Evolutionary conservation across 2,329 filamentous ascomycete species (phyloP).

Genomic region (Phaeoacremonium minimum): DNA sequence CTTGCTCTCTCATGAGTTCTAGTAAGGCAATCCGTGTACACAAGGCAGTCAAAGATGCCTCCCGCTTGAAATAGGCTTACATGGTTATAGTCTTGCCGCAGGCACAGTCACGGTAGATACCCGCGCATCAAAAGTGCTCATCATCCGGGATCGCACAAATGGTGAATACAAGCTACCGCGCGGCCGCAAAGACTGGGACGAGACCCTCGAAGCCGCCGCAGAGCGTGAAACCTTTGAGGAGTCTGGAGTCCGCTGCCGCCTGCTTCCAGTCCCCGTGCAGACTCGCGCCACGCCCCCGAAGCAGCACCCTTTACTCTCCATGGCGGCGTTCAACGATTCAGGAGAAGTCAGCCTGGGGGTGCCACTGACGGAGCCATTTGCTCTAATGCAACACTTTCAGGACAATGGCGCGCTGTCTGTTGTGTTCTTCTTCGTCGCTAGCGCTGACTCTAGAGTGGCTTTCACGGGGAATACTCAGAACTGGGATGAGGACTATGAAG

Average conservation of each 20-base stretch:
- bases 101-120: conserved; percentile 11
- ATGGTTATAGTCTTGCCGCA: conserved; percentile 8
- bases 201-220: conserved; percentile 8
- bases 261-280: conserved; percentile 8
- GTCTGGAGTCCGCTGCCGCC: conserved; percentile 5
- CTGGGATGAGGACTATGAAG: conserved; percentile 9
- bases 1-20: too few species aligned
- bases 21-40: too few species aligned
- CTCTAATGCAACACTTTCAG: conserved; percentile 11
- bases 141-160: conserved; percentile 4
- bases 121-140: conserved; percentile 5
- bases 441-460: conserved; percentile 5
- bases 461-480: conserved; percentile 3
- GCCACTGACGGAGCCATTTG: conserved; percentile 9
- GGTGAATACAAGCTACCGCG: conserved; percentile 10
- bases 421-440: conserved; percentile 10
- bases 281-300: conserved; percentile 8
- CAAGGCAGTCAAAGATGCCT: too few species aligned
- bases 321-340: conserved; percentile 1
- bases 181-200: conserved; percentile 12
- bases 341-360: conserved; percentile 7
- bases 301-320: conserved; percentile 1
- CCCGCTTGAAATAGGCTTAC: too few species aligned
- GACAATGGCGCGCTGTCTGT: conserved; percentile 9
- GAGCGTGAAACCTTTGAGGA: conserved; percentile 13